Evolutionary conservation across 164 flowering plant species (phyloP), one percentile per base, ranked within the genome.

Genomic region (Protea cynaroides): DNA sequence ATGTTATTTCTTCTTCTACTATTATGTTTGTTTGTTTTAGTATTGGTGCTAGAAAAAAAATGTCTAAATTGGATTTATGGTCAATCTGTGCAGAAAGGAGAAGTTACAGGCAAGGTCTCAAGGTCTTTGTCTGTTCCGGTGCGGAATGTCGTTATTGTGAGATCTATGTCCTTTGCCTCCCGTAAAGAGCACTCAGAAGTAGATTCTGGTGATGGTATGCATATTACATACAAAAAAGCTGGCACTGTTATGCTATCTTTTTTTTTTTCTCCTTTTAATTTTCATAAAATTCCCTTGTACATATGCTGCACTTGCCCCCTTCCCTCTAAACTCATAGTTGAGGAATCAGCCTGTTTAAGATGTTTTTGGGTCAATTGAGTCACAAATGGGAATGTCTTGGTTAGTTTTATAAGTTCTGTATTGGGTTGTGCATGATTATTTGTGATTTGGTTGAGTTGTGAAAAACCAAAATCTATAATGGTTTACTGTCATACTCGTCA

Each of bases 61-160:
- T 14, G 9, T 49, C 51, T 44, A n/a, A 51, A 57, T 17, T 65
- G 40, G 1, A 4, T 22, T 3, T 56, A 17, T 63, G 36, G 61
- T 52, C 25, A 58, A 64, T 60, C 67, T 70, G 38, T 79, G 80
- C 96, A 89, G 92, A 80, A 72, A 72, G 76, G 60, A 8, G 65
- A 71, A 52, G 56, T 55, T 57, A 74, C 63, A 44, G 64, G 73
- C 29, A 73, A 62, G 25, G 84, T 86, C 56, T 69, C 94, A 58
- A 86, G 96, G 82, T 89, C 95, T 51, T 73, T 86, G 50, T 92
- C 96, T 56, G 84, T 84, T 62, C 96, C 96, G 24, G 77, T 72
- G 55, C 73, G 83, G 74, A 88, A 79, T 73, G 59, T 79, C 59
- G 87, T 92, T 37, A 82, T 89, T 64, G 87, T 92, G 66, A 80